These are phyloP conservation scores for Dothistroma septosporum DNA, from an alignment of 2,329 filamentous ascomycete genomes.

Conservation along the genomic window DNA sequence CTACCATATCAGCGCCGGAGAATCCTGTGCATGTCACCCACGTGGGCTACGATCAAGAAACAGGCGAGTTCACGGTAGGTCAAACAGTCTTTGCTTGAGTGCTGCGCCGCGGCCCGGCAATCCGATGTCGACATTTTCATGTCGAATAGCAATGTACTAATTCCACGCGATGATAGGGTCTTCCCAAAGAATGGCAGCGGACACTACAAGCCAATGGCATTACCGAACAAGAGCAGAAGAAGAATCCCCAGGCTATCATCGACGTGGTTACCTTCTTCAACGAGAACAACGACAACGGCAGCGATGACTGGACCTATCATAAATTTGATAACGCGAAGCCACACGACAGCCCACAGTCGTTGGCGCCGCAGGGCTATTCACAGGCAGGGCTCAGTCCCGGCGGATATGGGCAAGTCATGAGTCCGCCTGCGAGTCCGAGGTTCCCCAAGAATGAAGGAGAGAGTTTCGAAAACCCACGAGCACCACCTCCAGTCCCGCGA, in stretches of 20 bases:
- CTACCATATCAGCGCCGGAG: constrained; percentile 93
- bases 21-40: constrained; percentile 98
- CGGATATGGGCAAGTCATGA: constrained; percentile 60
- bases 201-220: constrained; percentile 94
- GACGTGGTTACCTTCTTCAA: constrained; percentile 97
- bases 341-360: constrained; percentile 43
- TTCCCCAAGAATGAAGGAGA: constrained; percentile 86
- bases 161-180: constrained; percentile 51
- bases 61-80: constrained; percentile 90
- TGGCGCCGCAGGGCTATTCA: constrained; percentile 20
- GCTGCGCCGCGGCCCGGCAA: background rate
- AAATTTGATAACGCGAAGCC: constrained; percentile 88
- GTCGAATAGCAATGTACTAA: background rate
- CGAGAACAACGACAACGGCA: constrained; percentile 72
- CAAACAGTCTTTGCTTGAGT: background rate
- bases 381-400: constrained; percentile 30
- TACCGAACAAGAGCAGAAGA: constrained; percentile 88
- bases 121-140: background rate
- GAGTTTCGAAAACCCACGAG: constrained; percentile 95
- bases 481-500: constrained; percentile 80
- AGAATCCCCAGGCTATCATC: constrained; percentile 92
- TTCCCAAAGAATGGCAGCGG: constrained; percentile 97
- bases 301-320: constrained; percentile 86
- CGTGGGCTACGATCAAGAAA: constrained; percentile 93
- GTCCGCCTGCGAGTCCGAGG: constrained; percentile 76